Base-by-base conservation (phyloP, 2,329 filamentous ascomycete genomes). In the Clarireedia hainanense region DNA sequence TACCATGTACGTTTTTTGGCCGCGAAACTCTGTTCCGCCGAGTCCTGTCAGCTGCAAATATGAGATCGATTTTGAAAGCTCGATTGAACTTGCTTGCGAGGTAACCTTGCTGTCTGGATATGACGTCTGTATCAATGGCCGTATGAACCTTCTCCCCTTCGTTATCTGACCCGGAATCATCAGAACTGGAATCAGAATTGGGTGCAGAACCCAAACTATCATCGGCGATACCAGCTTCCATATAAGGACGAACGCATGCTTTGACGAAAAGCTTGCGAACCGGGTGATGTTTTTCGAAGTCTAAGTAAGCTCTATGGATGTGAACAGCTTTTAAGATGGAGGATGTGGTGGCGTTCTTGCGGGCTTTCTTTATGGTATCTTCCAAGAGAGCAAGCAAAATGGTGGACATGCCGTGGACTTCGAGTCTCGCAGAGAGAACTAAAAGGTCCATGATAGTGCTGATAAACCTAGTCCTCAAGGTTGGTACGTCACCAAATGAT, bases 211-310 rank as follows among this genome's bases (percentile, higher is more conserved):
- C 36, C 20, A 20, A 46, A 24, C 5, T 42, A 37, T 26, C 24
- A 12, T 43, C 24, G 7, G 6, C 4, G 15, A 2, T 43, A 43
- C 30, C 26, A 4, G 23, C 14, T 20, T 26, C 3, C 15, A 55
- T 9, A 39, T 48, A 50, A 4, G 46, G 26, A 3, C 36, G 17
- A 5, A 57, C 36, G 1, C 47, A 37, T 15, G 58, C 51, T 15
- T 52, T 37, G 4, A 57, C 36, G 15, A 61, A 52, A 3, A 61
- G 17, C 15, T 49, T 51, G 34, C 47, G 37, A 26, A 61, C 37
- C 2, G 52, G 45, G 42, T 60, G 48, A 14, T 23, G 34, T 2
- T 26, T 20, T 4, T 24, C 26, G 6, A 53, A 24, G 5, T 15
- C 14, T 12, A 14, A 17, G 2, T 36, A 56, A 12, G 46, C 48